Evolutionary conservation across 108 stramenopile species (phyloP), one percentile per base, ranked within the genome.

Genomic region (Fragilaria crotonensis): DNA sequence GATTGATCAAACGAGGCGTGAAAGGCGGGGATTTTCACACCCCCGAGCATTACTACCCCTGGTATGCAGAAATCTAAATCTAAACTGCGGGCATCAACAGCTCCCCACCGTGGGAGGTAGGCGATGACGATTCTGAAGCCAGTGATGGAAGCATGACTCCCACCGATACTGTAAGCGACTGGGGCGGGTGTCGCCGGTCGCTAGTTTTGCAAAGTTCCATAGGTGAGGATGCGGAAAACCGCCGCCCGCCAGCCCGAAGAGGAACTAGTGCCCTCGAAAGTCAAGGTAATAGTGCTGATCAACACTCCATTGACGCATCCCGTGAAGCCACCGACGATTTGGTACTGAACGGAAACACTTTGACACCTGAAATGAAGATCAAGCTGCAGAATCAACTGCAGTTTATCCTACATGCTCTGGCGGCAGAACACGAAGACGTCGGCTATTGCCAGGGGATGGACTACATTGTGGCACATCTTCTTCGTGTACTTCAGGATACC

Each of bases 381-480:
- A 72, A 79, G 64, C 72, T 93, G 32, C 87, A 87, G 66, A 75
- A 79, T 58, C 86, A 93, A 57, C 78, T 93, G 0, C 45, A 80
- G 30, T 83, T 82, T 26, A 78, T 93, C 50, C 71, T 93, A 28
- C 85, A 93, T 68, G 76, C 75, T 25, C 68, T 93, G 3, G 87
- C 91, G 2, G 87, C 85, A 31, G 52, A 78, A n/a, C 80, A 93
- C 45, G 72, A 71, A 33, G 81, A 79, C 22, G 79, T 93, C 30
- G 91, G 91, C 4, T 93, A 93, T 59, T 93, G 91, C 56, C 91
- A 93, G 71, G 87, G 91, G 4, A 89, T 89, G 91, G 91, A 93
- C 67, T 93, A 93, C 47, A 66, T 93, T 31, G 91, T 87, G 48
- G 91, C 91, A 25, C 91, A 93, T 67, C 67, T 93, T 54, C 83